Evolutionary conservation across 805 yeast species (phyloP), one percentile per base, ranked within the genome.

Genomic region (Debaryomyces tyrocola): DNA sequence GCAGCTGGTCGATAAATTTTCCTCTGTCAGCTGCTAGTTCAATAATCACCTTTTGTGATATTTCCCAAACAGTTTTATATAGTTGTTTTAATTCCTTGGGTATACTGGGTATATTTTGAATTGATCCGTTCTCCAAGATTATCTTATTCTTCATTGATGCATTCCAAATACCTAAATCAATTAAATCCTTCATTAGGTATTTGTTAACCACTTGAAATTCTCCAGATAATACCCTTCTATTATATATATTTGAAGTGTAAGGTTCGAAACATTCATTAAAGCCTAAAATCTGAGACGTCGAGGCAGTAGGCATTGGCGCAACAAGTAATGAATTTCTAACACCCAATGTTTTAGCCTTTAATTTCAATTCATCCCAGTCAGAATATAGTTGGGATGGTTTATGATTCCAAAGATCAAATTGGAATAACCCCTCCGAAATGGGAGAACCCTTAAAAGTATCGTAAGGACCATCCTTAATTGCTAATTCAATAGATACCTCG

Each of bases 241-340:
- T 82, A 69, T 90, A 92, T 59, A 92, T 83, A 69, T 92, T 92
- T 17, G 97, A 90, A 6, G 99, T 91, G 64, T 84, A 83, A 10
- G 99, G 98, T 67, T 92, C 99, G 66, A 92, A 92, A 69, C 97
- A 91, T 71, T 92, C 98, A 57, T 84, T 91, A 74, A 80, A 89
- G 34, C 97, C 98, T 43, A 92, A 74, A 43, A 92, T 91, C 72
- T 90, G 97, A 3, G 98, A 92, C 1, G 98, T 92, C 1, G 97
- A 90, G 1, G 98, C 98, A 14, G 98, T 92, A 37, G 98, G 98
- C 98, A 92, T 92, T 44, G 97, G 94, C 1, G 95, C 97, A 29
- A 91, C 87, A 14, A 91, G 66, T 46, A 92, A 70, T 4, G 97
- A 92, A 73, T 92, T 92, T 60, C 97, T 75, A 36, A 92, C 58